Evolutionary conservation across 441 rosid genomes (phyloP).

Genomic region (Flueggea neowawraea): DNA sequence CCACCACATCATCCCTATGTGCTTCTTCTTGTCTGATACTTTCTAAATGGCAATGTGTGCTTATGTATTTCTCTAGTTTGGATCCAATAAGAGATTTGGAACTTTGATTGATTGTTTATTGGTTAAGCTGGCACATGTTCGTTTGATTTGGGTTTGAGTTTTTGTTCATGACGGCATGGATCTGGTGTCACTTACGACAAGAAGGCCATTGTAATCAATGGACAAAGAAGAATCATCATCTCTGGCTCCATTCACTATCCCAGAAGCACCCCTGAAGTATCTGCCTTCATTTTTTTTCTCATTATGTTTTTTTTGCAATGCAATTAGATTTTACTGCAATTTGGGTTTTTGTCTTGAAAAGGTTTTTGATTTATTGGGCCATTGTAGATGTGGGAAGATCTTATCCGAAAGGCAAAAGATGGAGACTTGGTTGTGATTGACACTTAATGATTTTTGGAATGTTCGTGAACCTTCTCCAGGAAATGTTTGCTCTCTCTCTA

Average conservation of each 20-base stretch:
- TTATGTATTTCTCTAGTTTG: no score
- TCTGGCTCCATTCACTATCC: slow-evolving; percentile 99
- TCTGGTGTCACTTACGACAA: slow-evolving; percentile 67
- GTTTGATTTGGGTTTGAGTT: no score
- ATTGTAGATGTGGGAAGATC: slow-evolving; percentile 94
- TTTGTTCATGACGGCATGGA: slow-evolving; percentile 37
- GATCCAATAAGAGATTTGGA: no score
- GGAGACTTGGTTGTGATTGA: slow-evolving; percentile 95
- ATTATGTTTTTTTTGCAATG: no score
- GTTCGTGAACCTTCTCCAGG: slow-evolving; percentile 96
- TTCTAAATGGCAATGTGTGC: no score
- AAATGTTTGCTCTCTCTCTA: slow-evolving; percentile 42
- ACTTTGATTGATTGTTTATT: no score
- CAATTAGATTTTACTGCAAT: background rate
- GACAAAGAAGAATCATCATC: slow-evolving; percentile 80
- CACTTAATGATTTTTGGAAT: slow-evolving; percentile 93
- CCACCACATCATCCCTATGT: no score
- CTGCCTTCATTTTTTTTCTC: background rate
- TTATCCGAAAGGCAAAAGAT: slow-evolving; percentile 81
- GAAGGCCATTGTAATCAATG: slow-evolving; percentile 70
- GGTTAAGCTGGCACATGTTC: no score
- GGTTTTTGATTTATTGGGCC: background rate
- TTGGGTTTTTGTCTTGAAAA: slow-evolving; percentile 11
- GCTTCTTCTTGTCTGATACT: no score
- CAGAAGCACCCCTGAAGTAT: slow-evolving; percentile 92